Conservation (phyloP, 129 eudicot species). For the Flaveria trinervia region DNA sequence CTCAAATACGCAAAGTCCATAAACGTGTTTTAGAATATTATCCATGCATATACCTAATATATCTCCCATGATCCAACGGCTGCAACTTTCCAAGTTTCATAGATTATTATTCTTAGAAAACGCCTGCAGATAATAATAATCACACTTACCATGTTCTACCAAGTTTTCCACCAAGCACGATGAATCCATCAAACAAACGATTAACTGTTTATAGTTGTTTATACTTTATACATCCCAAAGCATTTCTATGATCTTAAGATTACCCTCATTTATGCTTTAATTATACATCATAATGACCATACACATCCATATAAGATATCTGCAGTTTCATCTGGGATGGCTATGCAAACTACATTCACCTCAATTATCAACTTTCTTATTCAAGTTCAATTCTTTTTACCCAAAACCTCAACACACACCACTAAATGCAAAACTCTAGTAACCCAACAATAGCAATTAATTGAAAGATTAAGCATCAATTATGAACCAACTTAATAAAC, state of each 20-base stretch:
- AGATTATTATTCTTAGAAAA: background rate
- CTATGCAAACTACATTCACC: background rate
- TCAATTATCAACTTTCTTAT: background rate
- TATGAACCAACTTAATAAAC: background rate
- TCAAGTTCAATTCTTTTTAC: background rate
- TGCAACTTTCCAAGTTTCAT: background rate
- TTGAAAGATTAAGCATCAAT: conserved; percentile 8
- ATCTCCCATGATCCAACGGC: background rate
- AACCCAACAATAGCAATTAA: background rate
- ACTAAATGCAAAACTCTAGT: background rate
- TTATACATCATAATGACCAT: conserved; percentile 8
- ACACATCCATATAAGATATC: conserved; percentile 2
- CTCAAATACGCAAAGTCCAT: conserved; percentile 10
- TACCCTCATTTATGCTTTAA: conserved; percentile 1
- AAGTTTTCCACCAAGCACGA: conserved; percentile 10
- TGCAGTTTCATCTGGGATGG: background rate
- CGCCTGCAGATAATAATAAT: background rate
- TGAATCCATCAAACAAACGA: background rate
- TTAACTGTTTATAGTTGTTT: background rate
- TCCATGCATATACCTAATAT: background rate
- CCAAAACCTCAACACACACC: background rate
- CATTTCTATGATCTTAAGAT: background rate
- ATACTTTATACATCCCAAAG: conserved; percentile 14
- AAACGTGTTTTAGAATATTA: background rate
- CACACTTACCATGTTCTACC: conserved; percentile 9